Evolutionary conservation across 371 early-diverging fungal genomes (phyloP), one percentile per base, ranked within the genome.

Genomic region (Rhizomucor miehei): DNA sequence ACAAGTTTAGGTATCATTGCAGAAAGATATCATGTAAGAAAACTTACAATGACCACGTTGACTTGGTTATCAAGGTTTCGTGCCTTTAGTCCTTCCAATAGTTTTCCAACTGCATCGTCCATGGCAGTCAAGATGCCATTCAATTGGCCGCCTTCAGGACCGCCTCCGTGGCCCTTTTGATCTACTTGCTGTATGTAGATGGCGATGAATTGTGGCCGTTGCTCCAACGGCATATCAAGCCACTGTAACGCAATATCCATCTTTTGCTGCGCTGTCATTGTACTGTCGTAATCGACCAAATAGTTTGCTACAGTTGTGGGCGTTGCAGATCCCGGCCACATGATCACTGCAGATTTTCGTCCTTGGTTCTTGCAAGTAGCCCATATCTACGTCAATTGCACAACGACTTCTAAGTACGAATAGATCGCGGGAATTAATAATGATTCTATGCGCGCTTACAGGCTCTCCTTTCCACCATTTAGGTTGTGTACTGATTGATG

Each of bases 391-490:
- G 44, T 16, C 40, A 61, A 51, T 38, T 14, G 38, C 38, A 38
- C 10, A n/a, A n/a, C n/a, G 38, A 9, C 10, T 38, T 14, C 29
- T 38, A 10, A 38, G 38, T 14, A 38, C 38, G 38, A 9, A 38
- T 38, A 38, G n/a, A n/a, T n/a, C n/a, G n/a, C n/a, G n/a, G n/a
- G n/a, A n/a, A n/a, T n/a, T n/a, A n/a, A n/a, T n/a, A n/a, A n/a
- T n/a, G n/a, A n/a, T n/a, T n/a, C n/a, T n/a, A n/a, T n/a, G n/a
- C n/a, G n/a, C n/a, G 9, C 38, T 29, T 79, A 88, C 82, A n/a
- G 97, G 95, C 59, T 95, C 93, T 5, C 91, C 94, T 23, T 84
- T 82, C 88, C 90, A 91, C 94, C 94, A 98, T 75, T 85, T 79
- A n/a, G 69, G 63, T 48, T 83, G 74, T 48, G 66, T 60, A 36